A percentile compares a stretch with the other conserved stretches of the same genome.
phyloP scores from a whole-genome alignment of 176 grass and related monocot genomes.

The Bolboschoenus planiculmis region DNA sequence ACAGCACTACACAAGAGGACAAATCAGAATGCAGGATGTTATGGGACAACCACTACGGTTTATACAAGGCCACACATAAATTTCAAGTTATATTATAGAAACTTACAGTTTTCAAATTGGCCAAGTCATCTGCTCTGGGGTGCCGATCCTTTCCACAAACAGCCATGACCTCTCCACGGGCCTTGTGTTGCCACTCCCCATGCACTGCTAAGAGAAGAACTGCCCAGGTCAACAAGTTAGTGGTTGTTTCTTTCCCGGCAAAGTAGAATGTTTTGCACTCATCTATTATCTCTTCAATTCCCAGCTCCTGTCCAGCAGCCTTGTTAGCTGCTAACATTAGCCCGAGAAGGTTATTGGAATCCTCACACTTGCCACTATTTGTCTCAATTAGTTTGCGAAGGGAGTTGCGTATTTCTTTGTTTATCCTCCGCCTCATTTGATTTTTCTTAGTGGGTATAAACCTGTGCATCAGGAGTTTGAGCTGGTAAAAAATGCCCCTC shows the following conservation, averaged over 20 bases:
- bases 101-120: slow-evolving; percentile 64
- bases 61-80: not conserved
- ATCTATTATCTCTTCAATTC: slow-evolving; percentile 77
- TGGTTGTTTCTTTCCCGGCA: slow-evolving; percentile 81
- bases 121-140: slow-evolving; percentile 41
- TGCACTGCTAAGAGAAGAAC: slow-evolving; percentile 63
- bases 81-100: not conserved
- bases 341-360: slow-evolving; percentile 70
- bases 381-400: slow-evolving; percentile 54
- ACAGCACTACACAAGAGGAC: not conserved
- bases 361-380: slow-evolving; percentile 48
- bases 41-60: not conserved
- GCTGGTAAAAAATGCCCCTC: not conserved
- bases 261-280: slow-evolving; percentile 92
- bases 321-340: slow-evolving; percentile 70
- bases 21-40: not conserved
- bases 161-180: slow-evolving; percentile 46
- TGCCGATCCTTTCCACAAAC: slow-evolving; percentile 40
- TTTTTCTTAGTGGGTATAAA: slow-evolving; percentile 88
- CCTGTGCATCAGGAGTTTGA: slow-evolving; percentile 28
- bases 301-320: slow-evolving; percentile 51
- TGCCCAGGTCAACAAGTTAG: slow-evolving; percentile 68
- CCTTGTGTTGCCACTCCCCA: slow-evolving; percentile 76
- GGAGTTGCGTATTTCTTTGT: slow-evolving; percentile 51
- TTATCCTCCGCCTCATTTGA: slow-evolving; percentile 34